Conservation (phyloP, 306 rosid genomes). For the Rubus idaeus region DNA sequence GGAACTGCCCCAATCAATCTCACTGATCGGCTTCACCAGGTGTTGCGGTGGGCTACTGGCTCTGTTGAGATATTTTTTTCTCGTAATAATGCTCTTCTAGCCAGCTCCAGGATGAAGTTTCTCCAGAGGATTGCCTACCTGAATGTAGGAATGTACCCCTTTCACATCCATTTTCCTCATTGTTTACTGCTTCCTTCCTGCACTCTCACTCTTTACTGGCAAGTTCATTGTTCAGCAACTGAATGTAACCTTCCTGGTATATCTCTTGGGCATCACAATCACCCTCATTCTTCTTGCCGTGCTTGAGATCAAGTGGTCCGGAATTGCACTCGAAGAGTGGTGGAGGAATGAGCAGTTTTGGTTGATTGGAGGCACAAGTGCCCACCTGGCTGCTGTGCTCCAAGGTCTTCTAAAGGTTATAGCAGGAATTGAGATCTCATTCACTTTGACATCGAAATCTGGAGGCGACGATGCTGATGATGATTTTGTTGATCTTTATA, state of each 20-base stretch:
- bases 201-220: slow-evolving; percentile 67
- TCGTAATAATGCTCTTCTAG: slow-evolving; percentile 66
- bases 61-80: slow-evolving; percentile 84
- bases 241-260: slow-evolving; percentile 51
- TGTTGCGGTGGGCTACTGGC: slow-evolving; percentile 88
- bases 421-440: slow-evolving; percentile 77
- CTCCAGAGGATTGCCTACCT: slow-evolving; percentile 71
- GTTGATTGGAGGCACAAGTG: slow-evolving; percentile 88
- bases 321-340: slow-evolving; percentile 71
- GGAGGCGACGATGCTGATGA: slow-evolving; percentile 56
- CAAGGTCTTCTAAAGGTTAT: slow-evolving; percentile 72
- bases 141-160: slow-evolving; percentile 78
- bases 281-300: slow-evolving; percentile 63
- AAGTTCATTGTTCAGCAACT: slow-evolving; percentile 68
- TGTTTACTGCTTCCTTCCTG: slow-evolving; percentile 81
- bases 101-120: slow-evolving; percentile 54
- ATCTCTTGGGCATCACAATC: slow-evolving; percentile 66
- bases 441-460: slow-evolving; percentile 75
- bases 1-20: slow-evolving; percentile 84
- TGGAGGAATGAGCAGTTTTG: slow-evolving; percentile 89
- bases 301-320: slow-evolving; percentile 79
- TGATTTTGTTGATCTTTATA: slow-evolving; percentile 55
- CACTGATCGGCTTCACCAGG: slow-evolving; percentile 75
- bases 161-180: slow-evolving; percentile 77
- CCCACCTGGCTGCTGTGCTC: slow-evolving; percentile 74